Percentiles rank a stretch among this genome's conserved stretches.
These are phyloP conservation scores for Chytriomyces hyalinus DNA, from an alignment of 192 early-diverging fungal genomes.

Conservation along the genomic window DNA sequence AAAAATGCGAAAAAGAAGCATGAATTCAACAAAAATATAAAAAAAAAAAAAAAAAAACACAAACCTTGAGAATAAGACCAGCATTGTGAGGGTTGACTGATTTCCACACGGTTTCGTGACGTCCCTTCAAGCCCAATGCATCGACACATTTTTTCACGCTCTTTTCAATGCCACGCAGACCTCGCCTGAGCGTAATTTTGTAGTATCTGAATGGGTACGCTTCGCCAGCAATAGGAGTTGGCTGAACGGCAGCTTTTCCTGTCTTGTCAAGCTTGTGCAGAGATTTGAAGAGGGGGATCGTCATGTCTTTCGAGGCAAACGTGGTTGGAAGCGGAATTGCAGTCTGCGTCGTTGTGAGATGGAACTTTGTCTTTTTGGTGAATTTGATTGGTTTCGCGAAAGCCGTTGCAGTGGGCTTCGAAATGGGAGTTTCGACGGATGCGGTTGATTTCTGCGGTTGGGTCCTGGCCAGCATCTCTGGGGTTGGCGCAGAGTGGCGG, in stretches of 20 bases:
- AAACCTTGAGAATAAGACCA: conserved; percentile 66
- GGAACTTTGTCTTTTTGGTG: conserved; percentile 8
- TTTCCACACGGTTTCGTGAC: conserved; percentile 64
- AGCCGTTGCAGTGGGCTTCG: too few species aligned
- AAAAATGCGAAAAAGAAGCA: neutral
- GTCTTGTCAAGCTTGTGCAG: conserved; percentile 21
- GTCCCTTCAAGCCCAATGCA: conserved; percentile 57
- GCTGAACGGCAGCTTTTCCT: conserved; percentile 19
- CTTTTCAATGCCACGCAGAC: conserved; percentile 62
- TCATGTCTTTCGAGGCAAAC: conserved; percentile 29
- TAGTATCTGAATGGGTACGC: conserved; percentile 57
- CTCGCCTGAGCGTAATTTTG: conserved; percentile 65
- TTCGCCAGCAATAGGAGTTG: neutral
- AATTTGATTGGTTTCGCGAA: too few species aligned
- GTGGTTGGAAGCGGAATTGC: conserved; percentile 52
- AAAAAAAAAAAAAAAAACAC: neutral
- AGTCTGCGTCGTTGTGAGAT: conserved; percentile 45
- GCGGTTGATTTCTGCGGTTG: neutral
- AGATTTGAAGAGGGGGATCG: neutral
- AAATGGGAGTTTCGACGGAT: too few species aligned
- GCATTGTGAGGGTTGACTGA: conserved; percentile 57
- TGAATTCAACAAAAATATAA: neutral
- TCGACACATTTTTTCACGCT: conserved; percentile 53
- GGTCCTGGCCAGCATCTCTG: neutral
- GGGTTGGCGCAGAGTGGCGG: conserved; percentile 1